These are phyloP conservation scores for Drechmeria coniospora DNA, from an alignment of 2,329 filamentous ascomycete species.

Conservation along the genomic window DNA sequence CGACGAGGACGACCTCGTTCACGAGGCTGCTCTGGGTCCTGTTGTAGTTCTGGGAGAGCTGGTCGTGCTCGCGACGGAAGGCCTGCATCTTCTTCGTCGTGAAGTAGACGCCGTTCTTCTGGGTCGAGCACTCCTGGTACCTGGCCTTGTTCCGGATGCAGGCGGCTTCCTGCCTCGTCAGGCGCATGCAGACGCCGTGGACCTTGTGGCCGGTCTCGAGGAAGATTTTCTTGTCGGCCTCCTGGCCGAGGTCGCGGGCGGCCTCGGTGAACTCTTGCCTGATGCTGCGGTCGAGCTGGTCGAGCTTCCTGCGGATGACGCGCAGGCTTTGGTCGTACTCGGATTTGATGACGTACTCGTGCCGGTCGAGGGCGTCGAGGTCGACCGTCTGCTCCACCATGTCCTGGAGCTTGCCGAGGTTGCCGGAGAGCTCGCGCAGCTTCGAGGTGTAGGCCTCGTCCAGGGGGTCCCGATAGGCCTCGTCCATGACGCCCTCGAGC, in stretches of 20 bases:
- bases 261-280: constrained; percentile 64
- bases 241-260: constrained; percentile 70
- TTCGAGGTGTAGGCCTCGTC: constrained; percentile 80
- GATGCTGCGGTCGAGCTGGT: constrained; percentile 71
- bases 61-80: constrained; percentile 80
- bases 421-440: constrained; percentile 59
- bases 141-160: constrained; percentile 83
- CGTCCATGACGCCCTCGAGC: constrained; percentile 88
- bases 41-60: constrained; percentile 88
- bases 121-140: constrained; percentile 91
- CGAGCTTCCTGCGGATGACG: constrained; percentile 81
- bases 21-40: constrained; percentile 85
- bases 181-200: constrained; percentile 89
- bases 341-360: constrained; percentile 97
- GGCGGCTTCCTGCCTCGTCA: constrained; percentile 80
- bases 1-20: constrained; percentile 81
- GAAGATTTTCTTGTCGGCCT: constrained; percentile 97
- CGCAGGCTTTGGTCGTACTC: constrained; percentile 86
- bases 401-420: constrained; percentile 74
- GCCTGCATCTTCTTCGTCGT: constrained; percentile 71
- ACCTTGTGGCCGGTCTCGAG: constrained; percentile 81
- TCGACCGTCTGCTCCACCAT: constrained; percentile 99
- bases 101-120: constrained; percentile 98
- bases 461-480: constrained; percentile 74
- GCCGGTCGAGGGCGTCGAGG: constrained; percentile 83